Conservation (phyloP, 2,329 filamentous ascomycete genomes). For the Talaromyces sp. region DNA sequence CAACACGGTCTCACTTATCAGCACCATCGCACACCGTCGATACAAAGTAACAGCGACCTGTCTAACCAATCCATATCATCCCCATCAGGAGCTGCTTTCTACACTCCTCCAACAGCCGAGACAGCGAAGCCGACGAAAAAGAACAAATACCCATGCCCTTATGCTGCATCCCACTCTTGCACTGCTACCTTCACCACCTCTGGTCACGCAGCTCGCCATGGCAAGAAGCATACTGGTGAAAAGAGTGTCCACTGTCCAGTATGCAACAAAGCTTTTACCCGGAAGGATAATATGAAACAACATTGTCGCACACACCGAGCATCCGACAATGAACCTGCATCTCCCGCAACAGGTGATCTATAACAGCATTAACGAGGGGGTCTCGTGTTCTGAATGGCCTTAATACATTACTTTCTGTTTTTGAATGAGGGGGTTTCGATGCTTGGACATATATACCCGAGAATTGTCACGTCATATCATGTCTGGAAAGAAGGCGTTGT, state of each 20-base stretch:
- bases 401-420: background rate
- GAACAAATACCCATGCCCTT: conserved; percentile 62
- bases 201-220: conserved; percentile 61
- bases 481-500: background rate
- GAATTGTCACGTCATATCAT: background rate
- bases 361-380: background rate
- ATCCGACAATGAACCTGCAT: conserved; percentile 27
- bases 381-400: background rate
- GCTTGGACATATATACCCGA: background rate
- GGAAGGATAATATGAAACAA: conserved; percentile 67
- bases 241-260: conserved; percentile 64
- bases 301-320: conserved; percentile 57
- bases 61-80: conserved; percentile 10
- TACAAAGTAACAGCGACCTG: conserved; percentile 14
- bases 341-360: conserved; percentile 3
- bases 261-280: conserved; percentile 63
- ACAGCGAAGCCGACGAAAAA: conserved; percentile 40
- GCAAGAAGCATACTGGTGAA: conserved; percentile 64
- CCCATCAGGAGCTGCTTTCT: conserved; percentile 8
- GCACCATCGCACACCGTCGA: conserved; percentile 8
- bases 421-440: background rate
- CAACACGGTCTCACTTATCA: conserved; percentile 1
- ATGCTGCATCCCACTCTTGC: conserved; percentile 56
- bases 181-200: conserved; percentile 62
- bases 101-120: conserved; percentile 21